Base-by-base conservation (phyloP, 495 filamentous ascomycete species). In the Aspergillus sparsus region DNA sequence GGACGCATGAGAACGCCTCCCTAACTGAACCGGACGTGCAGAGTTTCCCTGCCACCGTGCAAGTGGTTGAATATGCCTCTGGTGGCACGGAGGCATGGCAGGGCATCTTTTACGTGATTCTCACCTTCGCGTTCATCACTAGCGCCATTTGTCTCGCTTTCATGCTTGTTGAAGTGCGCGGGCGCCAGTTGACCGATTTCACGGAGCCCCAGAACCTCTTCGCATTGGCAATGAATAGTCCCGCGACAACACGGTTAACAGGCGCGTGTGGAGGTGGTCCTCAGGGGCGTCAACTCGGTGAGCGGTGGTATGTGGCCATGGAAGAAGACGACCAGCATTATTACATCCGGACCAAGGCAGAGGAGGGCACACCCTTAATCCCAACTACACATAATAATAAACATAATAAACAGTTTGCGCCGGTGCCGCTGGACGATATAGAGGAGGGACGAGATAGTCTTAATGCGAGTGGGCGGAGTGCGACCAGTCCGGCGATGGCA, bases 131-230 rank as follows among this genome's bases (percentile, higher is more conserved):
- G 5, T 89, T 90, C 70, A 55, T 83, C 52, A 83, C 85, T 49
- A 89, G 88, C 67, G 64, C 83, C 41, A 71, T 84, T 33, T 85
- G 84, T 52, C 73, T 91, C n/a, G 61, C 73, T 6, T 87, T 86
- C 67, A 74, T 87, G 62, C 47, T 83, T 53, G 62, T 77, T 37
- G 71, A 77, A 27, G 66, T 80, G 18, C 70, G 75, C 55, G 74
- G 77, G 1, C 80, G 81, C 15, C 85, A 88, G 44, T 76, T 90
- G 13, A 88, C 85, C 10, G 89, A 92, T 68, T 91, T 87, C 71
- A 89, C 86, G 12, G 89, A 93, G 60, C 88, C 88, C 2, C 81
- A 82, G 51, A 90, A 91, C 61, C 70, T 91, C 0, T 92, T 92
- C 67, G 71, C 85, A 1, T 70, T 92, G 1, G 83, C 88, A 2